Conservation (phyloP, 306 rosid species). For the Hylodesmum podocarpum region DNA sequence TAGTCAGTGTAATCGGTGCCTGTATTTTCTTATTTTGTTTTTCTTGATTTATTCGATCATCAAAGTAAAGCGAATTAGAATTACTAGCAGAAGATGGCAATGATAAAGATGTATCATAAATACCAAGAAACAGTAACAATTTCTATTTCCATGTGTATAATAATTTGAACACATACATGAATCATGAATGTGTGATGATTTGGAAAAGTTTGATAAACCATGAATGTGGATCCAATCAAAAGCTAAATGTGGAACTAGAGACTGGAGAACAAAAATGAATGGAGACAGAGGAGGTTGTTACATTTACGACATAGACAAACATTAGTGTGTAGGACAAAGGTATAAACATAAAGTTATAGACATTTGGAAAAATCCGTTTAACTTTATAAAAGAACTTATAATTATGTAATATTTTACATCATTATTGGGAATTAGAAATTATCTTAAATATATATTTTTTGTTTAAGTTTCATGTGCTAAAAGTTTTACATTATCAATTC, state of each 20-base stretch:
- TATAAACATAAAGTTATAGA: neutral
- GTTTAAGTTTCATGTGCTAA: too few relatives aligned
- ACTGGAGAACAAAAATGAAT: neutral
- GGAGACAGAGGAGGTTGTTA: neutral
- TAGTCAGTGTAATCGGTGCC: neutral
- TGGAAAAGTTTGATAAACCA: neutral
- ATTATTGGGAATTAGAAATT: too few relatives aligned
- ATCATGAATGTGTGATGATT: neutral
- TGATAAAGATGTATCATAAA: neutral
- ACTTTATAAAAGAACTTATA: neutral
- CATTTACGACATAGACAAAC: neutral
- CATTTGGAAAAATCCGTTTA: neutral
- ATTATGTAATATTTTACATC: too few relatives aligned
- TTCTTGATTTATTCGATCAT: neutral
- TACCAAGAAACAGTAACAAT: neutral
- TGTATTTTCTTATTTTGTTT: neutral
- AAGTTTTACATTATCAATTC: too few relatives aligned
- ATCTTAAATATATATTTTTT: too few relatives aligned
- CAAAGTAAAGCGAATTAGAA: neutral
- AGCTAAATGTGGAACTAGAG: neutral
- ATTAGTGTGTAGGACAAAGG: neutral
- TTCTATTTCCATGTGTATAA: neutral
- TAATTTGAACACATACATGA: neutral
- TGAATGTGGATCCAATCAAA: neutral
- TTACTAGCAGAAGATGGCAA: neutral